phyloP scores from a whole-genome alignment of 2,329 filamentous ascomycete genomes.

The Xylariaceae sp. region DNA sequence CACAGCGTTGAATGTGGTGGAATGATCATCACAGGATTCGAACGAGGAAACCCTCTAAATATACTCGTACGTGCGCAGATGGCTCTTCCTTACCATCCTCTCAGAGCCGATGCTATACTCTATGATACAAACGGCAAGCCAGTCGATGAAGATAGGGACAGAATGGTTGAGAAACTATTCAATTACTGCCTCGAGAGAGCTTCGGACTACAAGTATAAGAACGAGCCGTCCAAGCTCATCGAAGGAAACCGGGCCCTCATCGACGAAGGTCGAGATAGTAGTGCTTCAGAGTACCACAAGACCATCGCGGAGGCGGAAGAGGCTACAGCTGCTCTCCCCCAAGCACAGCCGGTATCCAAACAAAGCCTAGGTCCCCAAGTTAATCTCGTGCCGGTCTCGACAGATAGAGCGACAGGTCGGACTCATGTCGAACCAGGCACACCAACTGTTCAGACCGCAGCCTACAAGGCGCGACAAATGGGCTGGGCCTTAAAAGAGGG shows the following conservation, averaged over 20 bases:
- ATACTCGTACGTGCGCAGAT: conserved; percentile 87
- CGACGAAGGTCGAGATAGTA: conserved; percentile 75
- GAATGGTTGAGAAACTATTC: conserved; percentile 83
- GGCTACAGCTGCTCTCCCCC: conserved; percentile 55
- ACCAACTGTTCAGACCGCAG: conserved; percentile 64
- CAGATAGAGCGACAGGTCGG: conserved; percentile 65
- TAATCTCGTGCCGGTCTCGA: conserved; percentile 57
- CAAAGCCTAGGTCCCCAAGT: conserved; percentile 49
- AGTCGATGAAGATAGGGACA: conserved; percentile 73
- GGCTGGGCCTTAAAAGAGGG: conserved; percentile 73
- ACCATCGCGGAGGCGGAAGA: conserved; percentile 72
- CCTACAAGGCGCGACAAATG: conserved; percentile 70
- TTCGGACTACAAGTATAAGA: conserved; percentile 81
- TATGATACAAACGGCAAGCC: conserved; percentile 78
- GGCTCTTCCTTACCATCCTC: conserved; percentile 74
- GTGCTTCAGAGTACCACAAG: conserved; percentile 60
- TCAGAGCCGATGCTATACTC: conserved; percentile 76
- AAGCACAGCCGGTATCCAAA: conserved; percentile 48
- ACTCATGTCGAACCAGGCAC: conserved; percentile 67
- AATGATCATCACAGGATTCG: conserved; percentile 97
- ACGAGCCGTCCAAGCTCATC: conserved; percentile 62
- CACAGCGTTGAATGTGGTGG: conserved; percentile 95
- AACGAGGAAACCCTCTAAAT: conserved; percentile 90
- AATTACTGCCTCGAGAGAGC: conserved; percentile 92
- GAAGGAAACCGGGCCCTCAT: conserved; percentile 80